Evolutionary conservation across 257 asterid genomes (phyloP).

Genomic region (Nemophila menziesii): DNA sequence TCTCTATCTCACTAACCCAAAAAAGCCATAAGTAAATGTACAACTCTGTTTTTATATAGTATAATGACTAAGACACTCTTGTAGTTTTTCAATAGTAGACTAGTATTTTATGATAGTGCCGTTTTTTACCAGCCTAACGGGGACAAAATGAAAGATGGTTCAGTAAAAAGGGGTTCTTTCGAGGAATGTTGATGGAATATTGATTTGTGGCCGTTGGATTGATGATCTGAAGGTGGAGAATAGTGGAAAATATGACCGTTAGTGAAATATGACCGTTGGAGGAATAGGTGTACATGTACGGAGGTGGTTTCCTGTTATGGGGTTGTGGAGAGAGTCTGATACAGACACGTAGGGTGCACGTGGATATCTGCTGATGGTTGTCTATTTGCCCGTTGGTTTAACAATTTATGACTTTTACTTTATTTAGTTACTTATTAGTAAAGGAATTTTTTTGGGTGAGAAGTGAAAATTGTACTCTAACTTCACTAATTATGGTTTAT

Average conservation of each 20-base stretch:
- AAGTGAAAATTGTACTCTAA: no score
- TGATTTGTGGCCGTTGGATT: conserved; percentile 35
- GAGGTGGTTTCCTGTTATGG: conserved; percentile 5
- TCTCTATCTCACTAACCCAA: conserved; percentile 45
- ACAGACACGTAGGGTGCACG: conserved; percentile 45
- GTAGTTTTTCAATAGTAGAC: conserved; percentile 6
- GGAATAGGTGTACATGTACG: conserved; percentile 27
- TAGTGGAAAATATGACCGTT: conserved; percentile 59
- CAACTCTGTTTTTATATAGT: conserved; percentile 41
- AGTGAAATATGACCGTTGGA: conserved; percentile 70
- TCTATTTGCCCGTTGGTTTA: conserved; percentile 15
- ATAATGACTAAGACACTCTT: conserved; percentile 1
- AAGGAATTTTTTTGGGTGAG: no score
- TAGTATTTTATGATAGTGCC: no score
- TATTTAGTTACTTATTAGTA: conserved; percentile 13
- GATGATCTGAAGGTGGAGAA: conserved; percentile 40
- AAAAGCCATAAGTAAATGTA: conserved; percentile 37
- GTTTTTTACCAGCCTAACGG: neutral
- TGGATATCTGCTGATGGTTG: conserved; percentile 29
- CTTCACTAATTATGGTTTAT: no score
- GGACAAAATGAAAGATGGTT: conserved; percentile 18
- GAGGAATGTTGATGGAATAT: conserved; percentile 12
- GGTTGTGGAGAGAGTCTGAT: conserved; percentile 3
- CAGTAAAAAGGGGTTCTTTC: no score
- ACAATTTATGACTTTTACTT: no score